Evolutionary conservation across 495 filamentous ascomycete genomes (phyloP).

Genomic region (Penicillium steckii): DNA sequence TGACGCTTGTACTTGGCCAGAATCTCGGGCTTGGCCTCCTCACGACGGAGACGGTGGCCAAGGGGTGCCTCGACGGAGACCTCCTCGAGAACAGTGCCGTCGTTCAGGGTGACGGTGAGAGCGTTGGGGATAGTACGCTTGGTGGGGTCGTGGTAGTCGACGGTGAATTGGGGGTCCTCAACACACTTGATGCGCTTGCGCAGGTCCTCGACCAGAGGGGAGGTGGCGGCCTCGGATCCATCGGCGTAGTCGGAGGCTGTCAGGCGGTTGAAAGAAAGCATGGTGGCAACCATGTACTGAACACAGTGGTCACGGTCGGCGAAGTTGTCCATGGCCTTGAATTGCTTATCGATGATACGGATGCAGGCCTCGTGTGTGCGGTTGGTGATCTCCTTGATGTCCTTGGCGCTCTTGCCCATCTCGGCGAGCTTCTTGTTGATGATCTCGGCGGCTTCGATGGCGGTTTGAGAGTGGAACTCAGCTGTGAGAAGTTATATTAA

Average conservation of each 20-base stretch:
- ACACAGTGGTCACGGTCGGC: constrained; percentile 99
- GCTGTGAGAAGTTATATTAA: constrained; percentile 45
- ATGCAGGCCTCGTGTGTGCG: constrained; percentile 97
- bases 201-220: constrained; percentile 82
- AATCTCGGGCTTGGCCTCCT: constrained; percentile 97
- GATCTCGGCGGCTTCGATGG: constrained; percentile 88
- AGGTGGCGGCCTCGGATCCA: constrained; percentile 85
- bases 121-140: constrained; percentile 97
- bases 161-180: constrained; percentile 91
- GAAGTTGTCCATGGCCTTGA: constrained; percentile 99
- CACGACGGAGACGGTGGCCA: constrained; percentile 85
- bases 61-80: constrained; percentile 93
- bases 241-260: constrained; percentile 91
- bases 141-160: constrained; percentile 87
- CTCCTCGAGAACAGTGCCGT: constrained; percentile 91
- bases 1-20: constrained; percentile 93
- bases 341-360: constrained; percentile 99
- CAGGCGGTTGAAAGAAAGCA: constrained; percentile 90
- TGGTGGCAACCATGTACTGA: constrained; percentile 97
- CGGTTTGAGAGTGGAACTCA: constrained; percentile 99
- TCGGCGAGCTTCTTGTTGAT: constrained; percentile 78
- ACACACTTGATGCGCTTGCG: constrained; percentile 91
- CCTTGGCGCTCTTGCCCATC: constrained; percentile 86
- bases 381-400: constrained; percentile 91
- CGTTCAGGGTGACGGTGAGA: constrained; percentile 86